These are phyloP conservation scores for Aechmea fasciata DNA, from an alignment of 176 grass and related monocot genomes.

Conservation along the genomic window DNA sequence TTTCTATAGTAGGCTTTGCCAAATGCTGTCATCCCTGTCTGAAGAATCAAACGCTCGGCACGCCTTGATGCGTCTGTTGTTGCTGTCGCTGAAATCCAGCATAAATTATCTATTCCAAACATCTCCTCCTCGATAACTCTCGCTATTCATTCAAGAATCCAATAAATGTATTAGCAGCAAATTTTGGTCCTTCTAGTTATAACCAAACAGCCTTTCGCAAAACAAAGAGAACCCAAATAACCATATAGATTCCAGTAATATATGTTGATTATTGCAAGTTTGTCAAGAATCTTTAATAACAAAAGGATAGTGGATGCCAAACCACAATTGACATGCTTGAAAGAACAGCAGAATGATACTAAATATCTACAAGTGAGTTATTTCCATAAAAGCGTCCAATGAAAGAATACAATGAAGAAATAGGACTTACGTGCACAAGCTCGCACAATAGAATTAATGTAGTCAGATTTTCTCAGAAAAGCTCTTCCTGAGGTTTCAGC, in stretches of 20 bases:
- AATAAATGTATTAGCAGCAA: not conserved
- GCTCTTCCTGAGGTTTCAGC: conserved; percentile 17
- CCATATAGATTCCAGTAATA: not conserved
- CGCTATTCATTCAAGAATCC: conserved; percentile 13
- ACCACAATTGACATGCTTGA: no score
- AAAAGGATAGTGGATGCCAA: no score
- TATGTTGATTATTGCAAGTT: not conserved
- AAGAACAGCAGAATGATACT: not conserved
- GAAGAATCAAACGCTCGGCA: conserved; percentile 21
- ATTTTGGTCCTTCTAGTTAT: not conserved
- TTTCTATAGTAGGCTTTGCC: conserved; percentile 27
- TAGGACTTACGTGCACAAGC: conserved; percentile 33
- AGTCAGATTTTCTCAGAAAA: conserved; percentile 33
- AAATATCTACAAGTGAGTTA: not conserved
- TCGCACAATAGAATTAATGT: conserved; percentile 24
- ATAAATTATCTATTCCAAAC: conserved; percentile 28
- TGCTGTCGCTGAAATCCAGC: conserved; percentile 30
- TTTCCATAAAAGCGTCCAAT: not conserved
- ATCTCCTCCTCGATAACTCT: conserved; percentile 38
- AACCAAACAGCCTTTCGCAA: not conserved
- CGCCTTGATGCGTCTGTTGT: conserved; percentile 14
- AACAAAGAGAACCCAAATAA: not conserved
- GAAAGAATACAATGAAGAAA: not conserved
- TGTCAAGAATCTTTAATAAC: not conserved
- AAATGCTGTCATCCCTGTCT: conserved; percentile 31